These are phyloP conservation scores for Penicillium longicatenatum DNA, from an alignment of 495 filamentous ascomycete species.

Conservation along the genomic window DNA sequence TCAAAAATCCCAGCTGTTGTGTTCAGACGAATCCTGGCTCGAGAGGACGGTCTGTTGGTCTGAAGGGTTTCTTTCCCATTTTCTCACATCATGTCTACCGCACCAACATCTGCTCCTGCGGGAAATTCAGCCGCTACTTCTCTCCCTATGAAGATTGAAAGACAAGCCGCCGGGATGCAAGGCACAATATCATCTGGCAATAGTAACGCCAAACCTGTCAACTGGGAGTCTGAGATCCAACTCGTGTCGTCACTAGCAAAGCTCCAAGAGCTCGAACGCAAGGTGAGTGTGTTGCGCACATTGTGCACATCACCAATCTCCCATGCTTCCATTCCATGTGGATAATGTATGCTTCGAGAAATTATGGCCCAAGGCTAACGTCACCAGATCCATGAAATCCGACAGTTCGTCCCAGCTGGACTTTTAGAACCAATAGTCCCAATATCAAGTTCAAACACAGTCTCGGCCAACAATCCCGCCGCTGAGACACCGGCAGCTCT, in stretches of 20 bases:
- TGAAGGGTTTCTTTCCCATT: not conserved
- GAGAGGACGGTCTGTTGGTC: not conserved
- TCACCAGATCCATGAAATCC: conserved; percentile 44
- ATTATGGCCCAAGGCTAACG: conserved; percentile 8
- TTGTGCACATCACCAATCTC: not conserved
- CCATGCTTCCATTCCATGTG: not conserved
- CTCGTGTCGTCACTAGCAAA: conserved; percentile 47
- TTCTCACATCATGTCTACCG: conserved; percentile 4
- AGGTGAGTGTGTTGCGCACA: conserved; percentile 24
- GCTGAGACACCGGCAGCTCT: conserved; percentile 34
- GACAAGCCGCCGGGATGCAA: not conserved
- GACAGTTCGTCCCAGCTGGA: conserved; percentile 41
- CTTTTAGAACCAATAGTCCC: conserved; percentile 39
- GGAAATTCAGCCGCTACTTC: not conserved
- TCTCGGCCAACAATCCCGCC: conserved; percentile 12
- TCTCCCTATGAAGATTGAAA: not conserved
- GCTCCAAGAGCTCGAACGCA: conserved; percentile 44
- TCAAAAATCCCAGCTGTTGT: not conserved
- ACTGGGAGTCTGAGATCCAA: conserved; percentile 42
- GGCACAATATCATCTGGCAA: not conserved
- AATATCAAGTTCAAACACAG: conserved; percentile 30
- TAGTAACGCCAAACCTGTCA: conserved; percentile 1
- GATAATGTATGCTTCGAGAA: not conserved
- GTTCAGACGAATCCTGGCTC: not conserved
- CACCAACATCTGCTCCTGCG: not conserved